These are phyloP conservation scores for Raphanus hybrid DNA, from an alignment of 441 rosid species.

Conservation along the genomic window DNA sequence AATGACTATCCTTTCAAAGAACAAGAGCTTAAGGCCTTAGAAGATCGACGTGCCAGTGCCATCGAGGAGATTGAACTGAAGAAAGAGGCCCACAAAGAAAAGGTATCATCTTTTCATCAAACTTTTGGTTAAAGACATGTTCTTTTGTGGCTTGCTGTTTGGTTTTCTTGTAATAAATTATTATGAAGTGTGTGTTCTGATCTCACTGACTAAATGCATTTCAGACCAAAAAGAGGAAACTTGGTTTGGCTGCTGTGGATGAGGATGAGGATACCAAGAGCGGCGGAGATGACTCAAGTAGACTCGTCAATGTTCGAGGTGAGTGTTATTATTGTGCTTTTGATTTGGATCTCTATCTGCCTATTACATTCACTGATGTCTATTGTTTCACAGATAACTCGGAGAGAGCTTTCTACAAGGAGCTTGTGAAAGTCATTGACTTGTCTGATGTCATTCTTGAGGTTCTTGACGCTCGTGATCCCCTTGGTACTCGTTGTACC, in stretches of 20 bases:
- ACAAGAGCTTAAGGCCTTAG: slow-evolving; percentile 93
- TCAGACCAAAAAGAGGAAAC: slow-evolving; percentile 79
- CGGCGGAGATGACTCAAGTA: slow-evolving; percentile 37
- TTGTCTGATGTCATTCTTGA: slow-evolving; percentile 93
- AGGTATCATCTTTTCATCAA: slow-evolving; percentile 50
- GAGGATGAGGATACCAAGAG: slow-evolving; percentile 47
- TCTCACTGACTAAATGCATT: slow-evolving; percentile 17
- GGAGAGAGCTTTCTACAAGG: slow-evolving; percentile 92
- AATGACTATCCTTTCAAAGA: slow-evolving; percentile 99
- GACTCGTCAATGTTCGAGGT: slow-evolving; percentile 63
- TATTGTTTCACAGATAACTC: slow-evolving; percentile 59
- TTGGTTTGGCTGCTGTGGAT: slow-evolving; percentile 57
- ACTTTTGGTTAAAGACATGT: neutral
- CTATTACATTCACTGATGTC: slow-evolving; percentile 16
- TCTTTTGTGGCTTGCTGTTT: neutral
- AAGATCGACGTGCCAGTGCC: slow-evolving; percentile 87
- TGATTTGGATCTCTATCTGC: neutral
- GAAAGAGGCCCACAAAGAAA: slow-evolving; percentile 88
- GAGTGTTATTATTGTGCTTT: neutral
- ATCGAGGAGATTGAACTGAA: slow-evolving; percentile 87
- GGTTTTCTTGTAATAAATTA: too few relatives aligned
- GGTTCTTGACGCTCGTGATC: slow-evolving; percentile 95
- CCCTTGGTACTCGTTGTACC: slow-evolving; percentile 86
- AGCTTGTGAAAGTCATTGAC: slow-evolving; percentile 89
- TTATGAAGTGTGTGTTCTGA: neutral